A percentile compares a stretch with the other conserved stretches of the same genome.
Evolutionary conservation across 1,284 basidiomycete species (phyloP).

Genomic region (Sparassis latifolia): DNA sequence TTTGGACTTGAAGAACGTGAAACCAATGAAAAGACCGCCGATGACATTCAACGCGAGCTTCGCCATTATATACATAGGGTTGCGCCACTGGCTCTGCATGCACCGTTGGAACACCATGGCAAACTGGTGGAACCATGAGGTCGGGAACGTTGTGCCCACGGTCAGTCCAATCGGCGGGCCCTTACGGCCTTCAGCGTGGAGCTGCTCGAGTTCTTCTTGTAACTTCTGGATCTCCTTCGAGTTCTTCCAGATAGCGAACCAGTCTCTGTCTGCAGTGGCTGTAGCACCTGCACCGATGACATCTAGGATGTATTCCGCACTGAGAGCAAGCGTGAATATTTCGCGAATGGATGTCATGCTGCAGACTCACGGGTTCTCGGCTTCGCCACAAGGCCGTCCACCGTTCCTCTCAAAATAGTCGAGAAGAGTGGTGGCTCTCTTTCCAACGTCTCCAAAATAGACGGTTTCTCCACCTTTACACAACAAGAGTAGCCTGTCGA

Average conservation of each 20-base stretch:
- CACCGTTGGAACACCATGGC: constrained; percentile 42
- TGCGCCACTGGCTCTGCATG: constrained; percentile 50
- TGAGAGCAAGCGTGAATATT: constrained; percentile 14
- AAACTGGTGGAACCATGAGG: constrained; percentile 40
- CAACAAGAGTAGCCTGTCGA: constrained; percentile 55
- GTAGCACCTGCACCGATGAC: constrained; percentile 58
- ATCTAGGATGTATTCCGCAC: constrained; percentile 67
- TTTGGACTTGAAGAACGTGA: constrained; percentile 66
- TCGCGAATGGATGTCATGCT: background rate
- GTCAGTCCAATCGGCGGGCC: constrained; percentile 22
- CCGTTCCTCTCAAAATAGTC: constrained; percentile 67
- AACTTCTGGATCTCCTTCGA: constrained; percentile 20
- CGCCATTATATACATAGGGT: constrained; percentile 71
- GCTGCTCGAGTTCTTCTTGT: constrained; percentile 24
- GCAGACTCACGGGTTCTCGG: constrained; percentile 36
- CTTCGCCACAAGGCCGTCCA: constrained; percentile 32
- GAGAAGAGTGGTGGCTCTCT: constrained; percentile 48
- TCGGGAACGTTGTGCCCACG: constrained; percentile 40
- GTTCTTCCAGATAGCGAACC: constrained; percentile 28
- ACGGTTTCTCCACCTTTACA: constrained; percentile 69
- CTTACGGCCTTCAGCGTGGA: constrained; percentile 27
- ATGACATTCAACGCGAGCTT: constrained; percentile 59
- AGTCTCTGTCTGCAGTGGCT: constrained; percentile 26
- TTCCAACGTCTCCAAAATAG: constrained; percentile 73
- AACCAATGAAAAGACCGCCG: constrained; percentile 58